Percentiles rank a stretch among this genome's conserved stretches.
phyloP scores from a whole-genome alignment of 2,329 filamentous ascomycete genomes.

The Gliomastix tumulicola region DNA sequence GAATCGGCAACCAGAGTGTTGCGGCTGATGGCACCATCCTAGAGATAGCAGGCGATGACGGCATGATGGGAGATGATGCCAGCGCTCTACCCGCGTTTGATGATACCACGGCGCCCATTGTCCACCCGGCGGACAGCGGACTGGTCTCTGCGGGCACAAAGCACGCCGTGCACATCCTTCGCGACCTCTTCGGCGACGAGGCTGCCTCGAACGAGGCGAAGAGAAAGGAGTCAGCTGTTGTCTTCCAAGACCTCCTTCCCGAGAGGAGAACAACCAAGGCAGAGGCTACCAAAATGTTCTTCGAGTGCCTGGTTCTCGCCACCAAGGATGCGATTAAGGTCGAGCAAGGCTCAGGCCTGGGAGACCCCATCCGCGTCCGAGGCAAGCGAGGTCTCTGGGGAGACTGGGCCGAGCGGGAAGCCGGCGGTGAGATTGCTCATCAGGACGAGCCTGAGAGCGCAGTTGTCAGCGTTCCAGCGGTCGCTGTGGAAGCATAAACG shows the following conservation, averaged over 20 bases:
- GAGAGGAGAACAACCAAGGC: slow-evolving; percentile 73
- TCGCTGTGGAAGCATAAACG: slow-evolving; percentile 29
- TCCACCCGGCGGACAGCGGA: slow-evolving; percentile 73
- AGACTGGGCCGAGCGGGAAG: slow-evolving; percentile 80
- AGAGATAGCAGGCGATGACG: slow-evolving; percentile 57
- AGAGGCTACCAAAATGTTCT: slow-evolving; percentile 99
- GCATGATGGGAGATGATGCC: slow-evolving; percentile 27
- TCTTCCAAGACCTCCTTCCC: slow-evolving; percentile 89
- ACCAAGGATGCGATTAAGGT: slow-evolving; percentile 98
- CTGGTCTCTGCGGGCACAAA: slow-evolving; percentile 88
- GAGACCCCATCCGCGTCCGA: slow-evolving; percentile 73
- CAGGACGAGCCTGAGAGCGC: slow-evolving; percentile 35
- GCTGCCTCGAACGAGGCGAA: slow-evolving; percentile 62
- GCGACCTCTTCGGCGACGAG: slow-evolving; percentile 75
- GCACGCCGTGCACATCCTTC: slow-evolving; percentile 89
- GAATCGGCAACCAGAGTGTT: slow-evolving; percentile 45
- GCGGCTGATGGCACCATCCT: slow-evolving; percentile 55
- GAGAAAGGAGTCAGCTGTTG: slow-evolving; percentile 67
- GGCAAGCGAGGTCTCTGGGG: slow-evolving; percentile 97
- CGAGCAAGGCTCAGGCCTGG: slow-evolving; percentile 73
- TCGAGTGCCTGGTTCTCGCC: slow-evolving; percentile 89
- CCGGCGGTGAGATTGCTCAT: slow-evolving; percentile 53
- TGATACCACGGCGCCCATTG: slow-evolving; percentile 66
- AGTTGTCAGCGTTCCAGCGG: slow-evolving; percentile 19
- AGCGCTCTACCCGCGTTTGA: slow-evolving; percentile 61